These are phyloP conservation scores for Perilla frutescens DNA, from an alignment of 257 asterid species.

Conservation along the genomic window DNA sequence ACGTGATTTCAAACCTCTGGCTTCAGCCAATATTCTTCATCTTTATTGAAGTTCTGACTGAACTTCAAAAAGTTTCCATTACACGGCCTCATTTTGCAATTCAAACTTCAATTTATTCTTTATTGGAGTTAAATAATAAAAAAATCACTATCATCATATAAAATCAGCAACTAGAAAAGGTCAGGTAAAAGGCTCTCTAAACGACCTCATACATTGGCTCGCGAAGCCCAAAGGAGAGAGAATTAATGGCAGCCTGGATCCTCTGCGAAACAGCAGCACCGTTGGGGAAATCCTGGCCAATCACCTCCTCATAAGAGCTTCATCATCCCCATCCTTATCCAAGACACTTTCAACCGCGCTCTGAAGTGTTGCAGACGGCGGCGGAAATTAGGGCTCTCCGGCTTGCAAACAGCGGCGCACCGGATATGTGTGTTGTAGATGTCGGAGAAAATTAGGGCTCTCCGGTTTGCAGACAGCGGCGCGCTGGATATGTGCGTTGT, in stretches of 20 bases:
- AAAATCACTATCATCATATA: constrained; percentile 7
- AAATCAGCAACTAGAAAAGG: constrained; percentile 21
- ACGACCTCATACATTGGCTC: constrained; percentile 93
- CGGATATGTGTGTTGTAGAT: too few relatives aligned
- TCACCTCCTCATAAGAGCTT: constrained; percentile 46
- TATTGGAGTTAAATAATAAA: not conserved
- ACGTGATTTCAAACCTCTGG: not conserved
- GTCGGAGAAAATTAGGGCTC: too few relatives aligned
- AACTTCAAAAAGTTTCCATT: too few relatives aligned
- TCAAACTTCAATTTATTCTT: not conserved
- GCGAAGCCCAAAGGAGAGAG: constrained; percentile 83
- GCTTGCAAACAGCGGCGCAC: too few relatives aligned
- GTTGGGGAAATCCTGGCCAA: constrained; percentile 47
- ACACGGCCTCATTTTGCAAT: too few relatives aligned
- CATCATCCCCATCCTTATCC: constrained; percentile 49
- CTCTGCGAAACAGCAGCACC: constrained; percentile 53
- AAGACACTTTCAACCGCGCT: constrained; percentile 40
- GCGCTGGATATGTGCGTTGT: too few relatives aligned
- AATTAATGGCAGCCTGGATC: constrained; percentile 56
- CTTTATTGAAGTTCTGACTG: not conserved
- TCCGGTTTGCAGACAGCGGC: too few relatives aligned
- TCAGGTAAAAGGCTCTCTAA: not conserved
- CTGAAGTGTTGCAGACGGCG: too few relatives aligned
- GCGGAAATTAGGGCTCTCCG: too few relatives aligned
- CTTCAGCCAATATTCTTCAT: constrained; percentile 20